Base-by-base conservation (phyloP, 305 asterid species). In the Fraxinus baroniana region DNA sequence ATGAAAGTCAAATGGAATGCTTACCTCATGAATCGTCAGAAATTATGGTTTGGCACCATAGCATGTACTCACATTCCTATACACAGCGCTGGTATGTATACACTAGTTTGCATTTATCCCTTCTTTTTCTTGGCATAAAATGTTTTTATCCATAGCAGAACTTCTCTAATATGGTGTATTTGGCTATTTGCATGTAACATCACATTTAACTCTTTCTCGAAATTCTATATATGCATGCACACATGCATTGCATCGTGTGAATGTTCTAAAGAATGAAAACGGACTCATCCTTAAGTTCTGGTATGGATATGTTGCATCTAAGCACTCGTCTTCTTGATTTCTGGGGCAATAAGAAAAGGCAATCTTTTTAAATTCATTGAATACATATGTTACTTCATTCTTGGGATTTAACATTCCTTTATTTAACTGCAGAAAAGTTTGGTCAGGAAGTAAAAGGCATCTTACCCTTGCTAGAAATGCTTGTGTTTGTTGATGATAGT, bases 1-100 rank as follows among this genome's bases (percentile, higher is more conserved):
- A 93, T 68, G 97, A 94, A 86, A 92, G 95, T 80, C 94, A 93
- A 88, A 93, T 94, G 93, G 97, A 94, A 86, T 89, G 98, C 85
- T 80, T 90, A 26, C 87, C 93, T 15, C 77, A 78, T 77, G 77
- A 86, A 83, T 52, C 93, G 73, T 87, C 93, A 15, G 87, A 86
- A 57, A 82, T 91, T 80, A 82, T 87, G 95, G 94, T 91, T 74
- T 94, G 98, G 98, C 90, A 88, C 78, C 89, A 89, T 62, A 76
- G 85, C 41, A 76, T 74, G 20, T 89, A 80, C 82, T 72, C 84
- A 6, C 30, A 83, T 52, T 78, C 90, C n/a, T 83, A 79, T 49
- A 88, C 88, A 26, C 82, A n/a, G 44, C 41, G 83, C 64, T 82
- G 90, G 91, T 73, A 83, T 74, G 78, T 84, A 26, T 83, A 81